phyloP scores from a whole-genome alignment of 768 basidiomycete species.

The Erythrobasidium yunnanense region DNA sequence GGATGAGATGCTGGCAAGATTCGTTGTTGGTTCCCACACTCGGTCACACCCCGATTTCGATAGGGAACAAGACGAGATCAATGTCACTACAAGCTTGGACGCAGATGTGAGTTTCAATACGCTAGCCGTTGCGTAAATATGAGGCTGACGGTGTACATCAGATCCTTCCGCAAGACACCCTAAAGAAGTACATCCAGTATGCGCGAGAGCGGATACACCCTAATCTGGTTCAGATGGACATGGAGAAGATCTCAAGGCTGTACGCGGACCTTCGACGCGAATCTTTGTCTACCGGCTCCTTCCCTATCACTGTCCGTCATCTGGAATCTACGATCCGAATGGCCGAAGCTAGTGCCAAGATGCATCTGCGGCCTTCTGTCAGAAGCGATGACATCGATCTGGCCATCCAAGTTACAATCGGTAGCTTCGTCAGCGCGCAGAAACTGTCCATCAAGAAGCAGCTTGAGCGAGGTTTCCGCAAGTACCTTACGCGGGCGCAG shows the following conservation, averaged over 20 bases:
- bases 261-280: constrained; percentile 93
- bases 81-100: constrained; percentile 66
- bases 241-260: constrained; percentile 84
- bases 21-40: constrained; percentile 94
- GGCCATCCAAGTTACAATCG: constrained; percentile 88
- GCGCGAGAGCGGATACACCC: constrained; percentile 84
- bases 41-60: constrained; percentile 84
- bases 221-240: constrained; percentile 87
- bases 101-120: constrained; percentile 32
- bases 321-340: constrained; percentile 98
- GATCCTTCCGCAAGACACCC: constrained; percentile 92
- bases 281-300: constrained; percentile 93
- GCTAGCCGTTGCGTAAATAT: not conserved
- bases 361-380: constrained; percentile 93
- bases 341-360: constrained; percentile 96
- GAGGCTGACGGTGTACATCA: constrained; percentile 40
- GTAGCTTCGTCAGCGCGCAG: constrained; percentile 89
- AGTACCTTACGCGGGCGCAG: constrained; percentile 87
- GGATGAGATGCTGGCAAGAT: constrained; percentile 89
- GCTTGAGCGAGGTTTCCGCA: constrained; percentile 91
- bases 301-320: constrained; percentile 95
- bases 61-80: constrained; percentile 71
- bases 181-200: constrained; percentile 98
- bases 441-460: constrained; percentile 99
- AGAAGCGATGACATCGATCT: constrained; percentile 91